phyloP scores from a whole-genome alignment of 306 rosid species.

The Trichosanthes cucumerina region DNA sequence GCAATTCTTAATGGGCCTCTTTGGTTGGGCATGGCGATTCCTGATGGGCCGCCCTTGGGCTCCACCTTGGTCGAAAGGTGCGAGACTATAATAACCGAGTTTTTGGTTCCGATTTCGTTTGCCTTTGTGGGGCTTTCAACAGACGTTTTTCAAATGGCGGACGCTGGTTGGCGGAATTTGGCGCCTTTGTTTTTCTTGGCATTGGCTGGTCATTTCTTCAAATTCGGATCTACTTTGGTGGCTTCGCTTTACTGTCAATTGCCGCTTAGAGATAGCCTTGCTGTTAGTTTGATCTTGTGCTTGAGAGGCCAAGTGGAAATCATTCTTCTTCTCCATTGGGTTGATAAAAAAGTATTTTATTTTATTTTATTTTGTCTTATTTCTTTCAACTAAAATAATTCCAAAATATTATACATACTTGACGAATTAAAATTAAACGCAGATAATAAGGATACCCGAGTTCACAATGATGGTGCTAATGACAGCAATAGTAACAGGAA shows the following conservation, averaged over 20 bases:
- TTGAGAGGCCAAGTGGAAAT: slow-evolving; percentile 64
- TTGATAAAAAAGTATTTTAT: slow-evolving; percentile 48
- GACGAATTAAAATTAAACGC: not conserved
- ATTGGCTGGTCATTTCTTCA: slow-evolving; percentile 27
- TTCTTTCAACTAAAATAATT: too few species aligned
- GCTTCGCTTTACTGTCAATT: slow-evolving; percentile 22
- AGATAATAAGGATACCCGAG: slow-evolving; percentile 38
- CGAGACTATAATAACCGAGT: slow-evolving; percentile 28
- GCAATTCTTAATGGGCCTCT: slow-evolving; percentile 51
- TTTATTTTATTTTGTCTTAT: not conserved
- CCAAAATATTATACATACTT: too few species aligned
- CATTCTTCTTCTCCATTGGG: slow-evolving; percentile 45
- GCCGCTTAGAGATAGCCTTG: slow-evolving; percentile 42
- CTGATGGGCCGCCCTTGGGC: slow-evolving; percentile 73
- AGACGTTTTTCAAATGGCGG: slow-evolving; percentile 27
- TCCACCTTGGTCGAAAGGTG: slow-evolving; percentile 29
- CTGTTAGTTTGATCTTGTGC: slow-evolving; percentile 44
- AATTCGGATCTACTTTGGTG: slow-evolving; percentile 24
- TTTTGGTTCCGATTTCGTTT: slow-evolving; percentile 55
- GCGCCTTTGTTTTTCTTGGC: slow-evolving; percentile 35
- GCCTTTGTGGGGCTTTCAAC: slow-evolving; percentile 33
- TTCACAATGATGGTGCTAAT: slow-evolving; percentile 49
- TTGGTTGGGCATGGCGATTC: slow-evolving; percentile 53
- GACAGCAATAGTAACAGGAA: slow-evolving; percentile 29
- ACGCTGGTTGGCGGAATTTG: slow-evolving; percentile 29